These are phyloP conservation scores for Aspergillus fumigatus DNA, from an alignment of 2,329 filamentous ascomycete species.

Conservation along the genomic window DNA sequence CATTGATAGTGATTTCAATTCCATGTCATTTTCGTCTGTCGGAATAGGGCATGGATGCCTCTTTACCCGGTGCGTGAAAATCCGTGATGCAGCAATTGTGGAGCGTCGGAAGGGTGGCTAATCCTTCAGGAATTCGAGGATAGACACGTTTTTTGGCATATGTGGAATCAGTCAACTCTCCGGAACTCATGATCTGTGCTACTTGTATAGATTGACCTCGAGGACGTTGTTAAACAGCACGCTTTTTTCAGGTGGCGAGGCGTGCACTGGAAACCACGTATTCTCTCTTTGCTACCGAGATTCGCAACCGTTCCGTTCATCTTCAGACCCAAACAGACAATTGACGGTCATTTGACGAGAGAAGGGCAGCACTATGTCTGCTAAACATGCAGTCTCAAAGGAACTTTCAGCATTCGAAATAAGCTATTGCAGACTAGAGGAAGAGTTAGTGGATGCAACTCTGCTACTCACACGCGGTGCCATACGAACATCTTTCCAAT, in stretches of 20 bases:
- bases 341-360: too few relatives aligned
- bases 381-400: too few relatives aligned
- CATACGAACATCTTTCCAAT: not conserved
- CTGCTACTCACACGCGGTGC: not conserved
- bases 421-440: too few relatives aligned
- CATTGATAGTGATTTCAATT: not conserved
- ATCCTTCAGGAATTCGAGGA: not conserved
- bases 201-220: not conserved
- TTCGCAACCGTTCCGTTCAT: too few relatives aligned
- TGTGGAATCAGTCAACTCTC: not conserved
- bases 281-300: not conserved
- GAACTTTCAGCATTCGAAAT: not conserved
- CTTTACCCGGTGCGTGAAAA: too few relatives aligned
- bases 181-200: not conserved
- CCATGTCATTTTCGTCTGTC: not conserved
- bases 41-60: not conserved
- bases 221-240: not conserved
- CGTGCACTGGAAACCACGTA: not conserved
- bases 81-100: too few relatives aligned
- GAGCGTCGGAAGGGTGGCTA: too few relatives aligned
- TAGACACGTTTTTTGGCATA: not conserved
- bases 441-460: not conserved
- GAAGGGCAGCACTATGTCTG: too few relatives aligned
- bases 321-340: too few relatives aligned
- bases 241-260: not conserved